Base-by-base conservation (phyloP, 2,329 filamentous ascomycete genomes). In the Emmonsiellopsis sp. region DNA sequence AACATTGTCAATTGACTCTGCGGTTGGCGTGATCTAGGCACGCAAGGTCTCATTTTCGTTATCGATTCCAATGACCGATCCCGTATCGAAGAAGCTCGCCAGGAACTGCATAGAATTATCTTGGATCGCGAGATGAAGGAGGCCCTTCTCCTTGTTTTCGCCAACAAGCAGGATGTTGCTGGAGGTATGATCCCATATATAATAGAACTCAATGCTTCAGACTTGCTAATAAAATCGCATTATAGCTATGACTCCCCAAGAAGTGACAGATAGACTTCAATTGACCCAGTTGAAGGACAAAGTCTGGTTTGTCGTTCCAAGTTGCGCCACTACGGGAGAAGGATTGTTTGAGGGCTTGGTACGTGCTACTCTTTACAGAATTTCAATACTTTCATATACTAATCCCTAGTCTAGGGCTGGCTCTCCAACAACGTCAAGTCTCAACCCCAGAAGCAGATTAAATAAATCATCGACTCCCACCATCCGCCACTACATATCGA, bases 51-150 rank as follows among this genome's bases (percentile, higher is more conserved):
- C 64, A 96, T 98, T 76, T 98, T 97, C 77, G 93, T 98, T 62
- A 89, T 98, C 66, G 93, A 98, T 77, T 94, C 88, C 58, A 93
- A 88, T 65, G 93, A 97, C 73, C 87, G 85, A 60, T 84, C 83
- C 63, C 87, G 93, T 69, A 89, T 98, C 72, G 88, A 93, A 54
- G 93, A 97, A 76, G 93, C 93, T 53, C 83, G 86, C 64, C 87
- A 89, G 70, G 93, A 98, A 73, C 79, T 98, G 60, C 90, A 96
- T 76, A 87, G 92, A 68, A 97, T 97, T 74, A 89, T 97, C 75
- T 93, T 95, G 73, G 93, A 97, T 71, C 85, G 92, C 60, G 93
- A 98, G 79, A 92, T 97, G 84, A 91, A 93, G 76, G 92, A 97
- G 68, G 91, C 90, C 57, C 78, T 97, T 63, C 77, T 98, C 63